Conservation (phyloP, 2,329 filamentous ascomycete genomes). For the Colletotrichum somersetense region DNA sequence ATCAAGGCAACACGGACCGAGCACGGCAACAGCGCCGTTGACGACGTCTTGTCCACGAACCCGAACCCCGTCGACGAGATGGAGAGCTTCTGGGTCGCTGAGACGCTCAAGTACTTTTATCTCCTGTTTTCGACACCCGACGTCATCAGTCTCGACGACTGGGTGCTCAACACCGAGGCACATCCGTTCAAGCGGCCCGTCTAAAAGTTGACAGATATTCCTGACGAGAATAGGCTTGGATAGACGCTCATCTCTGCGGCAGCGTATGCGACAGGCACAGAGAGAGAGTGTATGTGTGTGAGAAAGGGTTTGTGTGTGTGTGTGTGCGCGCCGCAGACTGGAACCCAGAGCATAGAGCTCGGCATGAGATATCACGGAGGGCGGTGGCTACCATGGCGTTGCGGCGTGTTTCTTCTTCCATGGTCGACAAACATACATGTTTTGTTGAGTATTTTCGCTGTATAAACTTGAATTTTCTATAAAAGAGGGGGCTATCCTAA, state of each 20-base stretch:
- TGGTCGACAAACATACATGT: background rate
- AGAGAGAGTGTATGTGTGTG: background rate
- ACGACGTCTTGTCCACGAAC: conserved; percentile 66
- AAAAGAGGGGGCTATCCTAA: background rate
- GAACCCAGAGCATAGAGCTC: conserved; percentile 7
- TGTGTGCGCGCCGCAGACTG: background rate
- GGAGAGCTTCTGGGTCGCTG: conserved; percentile 92
- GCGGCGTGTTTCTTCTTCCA: background rate
- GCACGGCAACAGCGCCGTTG: conserved; percentile 77
- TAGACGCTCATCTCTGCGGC: conserved; percentile 36
- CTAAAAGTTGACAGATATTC: background rate
- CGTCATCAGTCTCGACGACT: conserved; percentile 76
- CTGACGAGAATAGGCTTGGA: background rate
- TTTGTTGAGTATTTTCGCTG: conserved; percentile 12
- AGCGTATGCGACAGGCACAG: background rate
- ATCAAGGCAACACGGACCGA: conserved; percentile 74
- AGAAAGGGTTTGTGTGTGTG: background rate
- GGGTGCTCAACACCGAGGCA: conserved; percentile 75
- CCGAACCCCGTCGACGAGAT: conserved; percentile 70
- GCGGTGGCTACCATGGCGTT: conserved; percentile 31
- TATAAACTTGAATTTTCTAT: conserved; percentile 6
- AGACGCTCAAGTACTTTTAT: conserved; percentile 95
- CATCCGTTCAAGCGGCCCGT: conserved; percentile 67
- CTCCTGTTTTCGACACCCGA: conserved; percentile 79
- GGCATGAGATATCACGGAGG: conserved; percentile 37